Conservation (phyloP, 805 yeast species). For the Candida krabiensis region DNA sequence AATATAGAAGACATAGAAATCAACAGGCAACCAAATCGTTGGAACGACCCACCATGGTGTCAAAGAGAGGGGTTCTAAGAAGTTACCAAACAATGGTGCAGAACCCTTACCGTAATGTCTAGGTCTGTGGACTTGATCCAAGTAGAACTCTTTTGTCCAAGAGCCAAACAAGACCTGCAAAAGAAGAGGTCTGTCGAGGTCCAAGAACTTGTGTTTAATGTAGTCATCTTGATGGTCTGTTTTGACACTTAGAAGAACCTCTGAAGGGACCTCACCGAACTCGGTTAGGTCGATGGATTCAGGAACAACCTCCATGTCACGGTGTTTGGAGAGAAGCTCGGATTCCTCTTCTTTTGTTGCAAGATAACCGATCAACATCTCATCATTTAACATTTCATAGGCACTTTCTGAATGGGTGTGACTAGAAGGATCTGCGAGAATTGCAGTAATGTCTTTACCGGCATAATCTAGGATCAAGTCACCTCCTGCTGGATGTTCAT, state of each 20-base stretch:
- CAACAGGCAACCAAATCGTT: slow-evolving; percentile 79
- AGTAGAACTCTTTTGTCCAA: slow-evolving; percentile 84
- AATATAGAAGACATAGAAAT: slow-evolving; percentile 57
- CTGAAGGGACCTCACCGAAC: slow-evolving; percentile 68
- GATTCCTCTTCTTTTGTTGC: slow-evolving; percentile 80
- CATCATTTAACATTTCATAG: slow-evolving; percentile 86
- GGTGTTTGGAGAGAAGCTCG: slow-evolving; percentile 59
- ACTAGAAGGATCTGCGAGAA: slow-evolving; percentile 66
- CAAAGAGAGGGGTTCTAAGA: slow-evolving; percentile 84
- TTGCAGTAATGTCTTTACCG: slow-evolving; percentile 65
- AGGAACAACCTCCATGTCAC: slow-evolving; percentile 45
- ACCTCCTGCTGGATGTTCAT: slow-evolving; percentile 72
- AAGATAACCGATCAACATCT: slow-evolving; percentile 75
- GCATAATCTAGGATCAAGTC: slow-evolving; percentile 58
- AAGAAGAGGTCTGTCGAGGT: slow-evolving; percentile 77
- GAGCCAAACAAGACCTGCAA: slow-evolving; percentile 74
- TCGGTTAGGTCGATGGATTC: slow-evolving; percentile 48
- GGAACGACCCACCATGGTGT: slow-evolving; percentile 98
- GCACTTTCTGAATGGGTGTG: slow-evolving; percentile 87
- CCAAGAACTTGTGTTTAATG: slow-evolving; percentile 80
- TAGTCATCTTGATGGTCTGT: slow-evolving; percentile 78
- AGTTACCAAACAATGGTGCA: slow-evolving; percentile 93
- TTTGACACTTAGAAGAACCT: slow-evolving; percentile 67
- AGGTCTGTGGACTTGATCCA: slow-evolving; percentile 97
- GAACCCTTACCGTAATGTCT: slow-evolving; percentile 97